Conservation (phyloP, 306 rosid genomes). For the Arachis hypogaea region DNA sequence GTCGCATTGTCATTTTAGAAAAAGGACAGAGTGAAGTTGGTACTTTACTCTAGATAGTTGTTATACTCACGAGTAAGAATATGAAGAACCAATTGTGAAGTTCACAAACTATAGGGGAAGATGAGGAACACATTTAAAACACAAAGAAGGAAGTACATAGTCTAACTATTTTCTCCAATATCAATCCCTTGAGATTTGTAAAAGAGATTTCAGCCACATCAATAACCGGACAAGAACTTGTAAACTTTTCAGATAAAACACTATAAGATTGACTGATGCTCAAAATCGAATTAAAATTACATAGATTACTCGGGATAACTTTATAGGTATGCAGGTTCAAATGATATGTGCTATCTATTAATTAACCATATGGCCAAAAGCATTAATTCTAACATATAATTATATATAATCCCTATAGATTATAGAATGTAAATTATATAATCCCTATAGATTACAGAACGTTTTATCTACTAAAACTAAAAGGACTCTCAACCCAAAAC, state of each 20-base stretch:
- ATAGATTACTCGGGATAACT: conserved; percentile 31
- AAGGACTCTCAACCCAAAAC: conserved; percentile 31
- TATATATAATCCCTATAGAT: conserved; percentile 19
- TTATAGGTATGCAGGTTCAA: conserved; percentile 28
- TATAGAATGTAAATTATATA: conserved; percentile 22
- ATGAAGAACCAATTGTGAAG: no score
- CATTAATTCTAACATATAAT: conserved; percentile 32
- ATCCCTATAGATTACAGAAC: conserved; percentile 28
- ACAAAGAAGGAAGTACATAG: no score
- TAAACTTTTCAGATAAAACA: conserved; percentile 3
- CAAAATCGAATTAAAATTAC: conserved; percentile 36
- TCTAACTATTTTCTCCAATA: neutral
- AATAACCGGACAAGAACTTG: neutral
- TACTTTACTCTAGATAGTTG: no score
- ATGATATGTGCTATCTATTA: conserved; percentile 36
- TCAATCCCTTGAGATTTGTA: neutral
- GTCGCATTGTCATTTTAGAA: no score
- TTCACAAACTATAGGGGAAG: no score
- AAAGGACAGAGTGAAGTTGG: no score
- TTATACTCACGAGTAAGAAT: no score
- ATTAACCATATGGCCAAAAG: conserved; percentile 33
- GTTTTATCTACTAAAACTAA: conserved; percentile 25
- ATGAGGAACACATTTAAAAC: no score
- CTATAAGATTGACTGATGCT: conserved; percentile 29
- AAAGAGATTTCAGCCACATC: neutral